Base-by-base conservation (phyloP, 2,329 filamentous ascomycete genomes). In the Paracorniculantispora psalliotae region DNA sequence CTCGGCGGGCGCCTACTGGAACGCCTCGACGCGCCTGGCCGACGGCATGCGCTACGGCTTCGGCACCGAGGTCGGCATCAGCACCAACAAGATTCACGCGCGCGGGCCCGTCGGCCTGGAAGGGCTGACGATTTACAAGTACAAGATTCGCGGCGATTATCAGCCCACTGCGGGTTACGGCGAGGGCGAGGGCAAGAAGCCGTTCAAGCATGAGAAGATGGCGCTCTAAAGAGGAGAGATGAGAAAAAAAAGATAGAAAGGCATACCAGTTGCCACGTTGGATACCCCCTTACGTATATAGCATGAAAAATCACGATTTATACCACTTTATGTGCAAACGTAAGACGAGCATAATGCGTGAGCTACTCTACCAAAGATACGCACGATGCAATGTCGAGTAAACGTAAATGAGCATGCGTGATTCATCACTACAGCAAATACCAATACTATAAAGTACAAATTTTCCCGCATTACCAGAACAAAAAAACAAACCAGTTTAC, bases 31-130 rank as follows among this genome's bases (percentile, higher is more conserved):
- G 9, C 85, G 94, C 53, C 93, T 99, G 76, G 92, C 92, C 6
- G 94, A 99, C 72, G 94, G 94, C 8, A 97, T 96, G 89, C 83
- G 94, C 44, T 97, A 96, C 72, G 94, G 94, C 8, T 99, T 99
- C 74, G 94, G 94, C 50, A 97, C 94, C 0, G 94, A 99, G 76
- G 94, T 99, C 25, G 94, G 94, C 57, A 97, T 99, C 75, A 96
- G 90, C 77, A 99, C 94, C 52, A 99, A 97, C 79, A 99, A 97
- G 79, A 96, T 99, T 63, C 94, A 99, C 72, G 90, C 91, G 1
- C 81, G 94, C 53, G 94, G 94, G 0, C 94, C 94, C 0, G 94
- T 99, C 6, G 94, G 94, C 1, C 77, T 99, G 55, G 94, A 97
- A 69, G 94, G 94, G 0, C 75, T 99, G 72, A 96, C 91, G 71